Base-by-base conservation (phyloP, 2,329 filamentous ascomycete species). In the Iodosphaeria phyllophila region DNA sequence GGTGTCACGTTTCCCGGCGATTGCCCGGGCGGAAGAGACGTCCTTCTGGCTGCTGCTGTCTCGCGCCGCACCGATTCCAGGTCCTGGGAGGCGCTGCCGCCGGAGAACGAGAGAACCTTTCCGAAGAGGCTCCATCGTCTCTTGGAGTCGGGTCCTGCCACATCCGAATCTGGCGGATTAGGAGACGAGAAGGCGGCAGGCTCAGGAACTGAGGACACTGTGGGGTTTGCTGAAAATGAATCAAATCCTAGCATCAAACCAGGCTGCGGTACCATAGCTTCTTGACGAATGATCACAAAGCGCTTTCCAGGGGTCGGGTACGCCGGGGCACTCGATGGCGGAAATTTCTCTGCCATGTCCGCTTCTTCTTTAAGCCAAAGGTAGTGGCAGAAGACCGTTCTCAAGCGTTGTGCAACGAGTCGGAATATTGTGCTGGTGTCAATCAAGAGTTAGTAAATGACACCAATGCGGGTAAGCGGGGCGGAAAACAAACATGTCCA, bases 281-380 rank as follows among this genome's bases (percentile, higher is more conserved):
- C 83, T 33, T 78, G 84, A 29, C 82, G 73, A 35, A 92, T 76
- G 38, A 93, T 92, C 48, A 92, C 68, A 31, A 93, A 78, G 32
- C 78, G 66, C 40, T 86, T 79, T 23, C 78, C 76, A 2, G 84
- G 80, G 3, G 82, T 80, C 5, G 84, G 84, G 29, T 74, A 74
- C 39, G 75, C 83, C n/a, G 84, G 79, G 5, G 70, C 71, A 3
- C 79, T 80, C 1, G 78, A 83, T 5, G 80, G 74, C 1, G 60
- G 62, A 3, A 67, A 42, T 9, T 53, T 57, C 18, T 63, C 52
- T 11, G 48, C 38, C 13, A 45, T 51, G 31, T 76, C 72, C 9
- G 77, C 73, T 26, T 64, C 57, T 25, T 77, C 64, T 44, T 74
- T 73, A 11, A 82, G 60, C 49, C 71, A 78, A 10, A 86, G 58